These are phyloP conservation scores for Macrolepiota fuliginosa DNA, from an alignment of 768 basidiomycete genomes.

Conservation along the genomic window DNA sequence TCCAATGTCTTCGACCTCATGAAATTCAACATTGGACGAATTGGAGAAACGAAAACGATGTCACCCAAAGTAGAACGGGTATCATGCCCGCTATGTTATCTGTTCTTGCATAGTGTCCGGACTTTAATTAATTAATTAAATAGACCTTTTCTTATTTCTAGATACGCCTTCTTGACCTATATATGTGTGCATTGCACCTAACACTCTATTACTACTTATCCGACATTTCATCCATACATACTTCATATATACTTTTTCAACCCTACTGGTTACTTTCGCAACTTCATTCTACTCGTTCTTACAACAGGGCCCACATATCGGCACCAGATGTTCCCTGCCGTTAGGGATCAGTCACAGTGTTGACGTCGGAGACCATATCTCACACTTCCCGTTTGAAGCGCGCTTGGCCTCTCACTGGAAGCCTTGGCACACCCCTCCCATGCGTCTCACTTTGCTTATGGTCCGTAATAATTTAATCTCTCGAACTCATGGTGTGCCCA, in stretches of 20 bases:
- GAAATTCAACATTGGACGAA: not conserved
- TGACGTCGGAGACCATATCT: conserved; percentile 13
- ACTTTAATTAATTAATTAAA: not conserved
- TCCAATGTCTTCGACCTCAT: not conserved
- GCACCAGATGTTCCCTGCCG: conserved; percentile 35
- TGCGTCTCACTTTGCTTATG: conserved; percentile 35
- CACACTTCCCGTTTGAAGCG: conserved; percentile 43
- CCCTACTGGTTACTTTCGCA: conserved; percentile 48
- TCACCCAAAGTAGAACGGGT: not conserved
- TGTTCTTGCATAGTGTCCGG: not conserved
- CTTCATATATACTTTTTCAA: no score
- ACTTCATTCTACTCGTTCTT: conserved; percentile 54
- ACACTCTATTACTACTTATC: no score
- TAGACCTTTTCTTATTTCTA: not conserved
- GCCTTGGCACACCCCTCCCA: conserved; percentile 45
- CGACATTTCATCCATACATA: no score
- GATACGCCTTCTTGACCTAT: no score
- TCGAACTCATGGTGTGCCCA: conserved; percentile 53
- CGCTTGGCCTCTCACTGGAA: conserved; percentile 42
- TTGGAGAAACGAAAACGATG: not conserved
- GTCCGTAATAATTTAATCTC: conserved; percentile 47
- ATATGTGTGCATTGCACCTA: no score
- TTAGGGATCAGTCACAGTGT: conserved; percentile 3
- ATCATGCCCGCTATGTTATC: conserved; percentile 1
- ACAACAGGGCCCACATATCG: conserved; percentile 54